phyloP scores from a whole-genome alignment of 1,284 basidiomycete species.

The Termitomyces sp. region DNA sequence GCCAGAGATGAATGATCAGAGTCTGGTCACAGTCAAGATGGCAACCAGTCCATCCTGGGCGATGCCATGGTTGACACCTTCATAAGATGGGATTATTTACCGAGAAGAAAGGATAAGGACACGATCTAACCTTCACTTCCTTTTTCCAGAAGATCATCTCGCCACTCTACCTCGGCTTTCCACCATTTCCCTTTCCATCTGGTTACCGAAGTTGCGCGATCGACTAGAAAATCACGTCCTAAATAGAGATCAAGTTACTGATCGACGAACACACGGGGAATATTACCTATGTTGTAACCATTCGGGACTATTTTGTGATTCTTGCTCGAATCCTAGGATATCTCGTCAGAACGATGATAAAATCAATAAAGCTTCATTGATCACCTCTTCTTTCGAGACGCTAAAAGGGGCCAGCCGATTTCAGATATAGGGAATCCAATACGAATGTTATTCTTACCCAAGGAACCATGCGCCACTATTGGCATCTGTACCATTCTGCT shows the following conservation, averaged over 20 bases:
- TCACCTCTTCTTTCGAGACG: slow-evolving; percentile 66
- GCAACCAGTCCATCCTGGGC: slow-evolving; percentile 76
- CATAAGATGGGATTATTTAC: background rate
- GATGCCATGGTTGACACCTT: slow-evolving; percentile 76
- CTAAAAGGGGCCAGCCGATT: slow-evolving; percentile 28
- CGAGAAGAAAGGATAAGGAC: background rate
- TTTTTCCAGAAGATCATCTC: slow-evolving; percentile 55
- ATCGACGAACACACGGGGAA: background rate
- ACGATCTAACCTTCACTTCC: slow-evolving; percentile 43
- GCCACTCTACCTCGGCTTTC: slow-evolving; percentile 71
- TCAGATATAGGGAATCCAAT: background rate
- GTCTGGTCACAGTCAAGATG: slow-evolving; percentile 53
- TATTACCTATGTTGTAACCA: slow-evolving; percentile 63
- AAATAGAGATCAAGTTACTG: background rate
- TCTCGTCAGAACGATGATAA: background rate
- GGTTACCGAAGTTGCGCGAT: slow-evolving; percentile 54
- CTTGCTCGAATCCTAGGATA: slow-evolving; percentile 49
- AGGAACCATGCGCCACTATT: slow-evolving; percentile 70
- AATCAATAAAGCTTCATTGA: slow-evolving; percentile 3
- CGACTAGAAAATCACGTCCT: slow-evolving; percentile 68
- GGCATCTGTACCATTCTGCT: slow-evolving; percentile 63
- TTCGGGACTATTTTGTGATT: slow-evolving; percentile 69
- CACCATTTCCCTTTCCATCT: slow-evolving; percentile 61
- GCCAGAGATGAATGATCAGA: background rate
- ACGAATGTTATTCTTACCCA: slow-evolving; percentile 39